Conservation (phyloP, 208 protist species). For the Herpetomonas muscarum region DNA sequence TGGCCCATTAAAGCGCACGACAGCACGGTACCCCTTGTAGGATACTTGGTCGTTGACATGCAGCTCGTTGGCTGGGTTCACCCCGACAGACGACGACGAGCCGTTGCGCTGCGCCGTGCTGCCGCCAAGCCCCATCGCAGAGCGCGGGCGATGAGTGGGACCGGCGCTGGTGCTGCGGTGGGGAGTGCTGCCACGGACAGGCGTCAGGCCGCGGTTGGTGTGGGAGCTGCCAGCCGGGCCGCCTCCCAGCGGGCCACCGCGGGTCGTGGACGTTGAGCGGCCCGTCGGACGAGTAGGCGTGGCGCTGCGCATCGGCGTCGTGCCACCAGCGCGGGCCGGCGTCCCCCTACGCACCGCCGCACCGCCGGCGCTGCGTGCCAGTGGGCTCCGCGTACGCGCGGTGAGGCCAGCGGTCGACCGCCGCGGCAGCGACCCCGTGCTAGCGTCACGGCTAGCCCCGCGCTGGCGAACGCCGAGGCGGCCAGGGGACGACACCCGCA, state of each 20-base stretch:
- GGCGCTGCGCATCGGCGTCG: slow-evolving; percentile 41
- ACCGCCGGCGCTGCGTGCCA: slow-evolving; percentile 69
- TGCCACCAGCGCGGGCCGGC: slow-evolving; percentile 54
- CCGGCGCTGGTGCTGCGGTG: slow-evolving; percentile 5
- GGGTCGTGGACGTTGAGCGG: slow-evolving; percentile 10
- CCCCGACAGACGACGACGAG: slow-evolving; percentile 5
- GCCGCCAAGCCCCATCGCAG: slow-evolving; percentile 2
- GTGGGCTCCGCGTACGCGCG: slow-evolving; percentile 61
- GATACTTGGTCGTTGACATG: slow-evolving; percentile 69
- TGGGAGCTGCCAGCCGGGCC: neutral
- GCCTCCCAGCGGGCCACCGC: neutral
- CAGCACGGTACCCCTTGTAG: slow-evolving; percentile 79
- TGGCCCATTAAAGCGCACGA: slow-evolving; percentile 82
- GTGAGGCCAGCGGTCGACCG: slow-evolving; percentile 26
- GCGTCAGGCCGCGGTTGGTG: neutral
- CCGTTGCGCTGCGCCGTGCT: slow-evolving; percentile 20
- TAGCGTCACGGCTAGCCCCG: slow-evolving; percentile 34
- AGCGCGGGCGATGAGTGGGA: neutral
- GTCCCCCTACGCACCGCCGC: slow-evolving; percentile 76
- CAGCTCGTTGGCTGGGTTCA: slow-evolving; percentile 68
- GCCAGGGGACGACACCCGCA: slow-evolving; percentile 37
- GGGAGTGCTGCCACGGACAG: neutral
- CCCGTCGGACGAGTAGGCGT: slow-evolving; percentile 29
- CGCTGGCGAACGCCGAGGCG: slow-evolving; percentile 5
- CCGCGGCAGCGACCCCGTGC: slow-evolving; percentile 27